Conservation (phyloP, 73 alveolate species). For the Paramecium sonneborni region DNA sequence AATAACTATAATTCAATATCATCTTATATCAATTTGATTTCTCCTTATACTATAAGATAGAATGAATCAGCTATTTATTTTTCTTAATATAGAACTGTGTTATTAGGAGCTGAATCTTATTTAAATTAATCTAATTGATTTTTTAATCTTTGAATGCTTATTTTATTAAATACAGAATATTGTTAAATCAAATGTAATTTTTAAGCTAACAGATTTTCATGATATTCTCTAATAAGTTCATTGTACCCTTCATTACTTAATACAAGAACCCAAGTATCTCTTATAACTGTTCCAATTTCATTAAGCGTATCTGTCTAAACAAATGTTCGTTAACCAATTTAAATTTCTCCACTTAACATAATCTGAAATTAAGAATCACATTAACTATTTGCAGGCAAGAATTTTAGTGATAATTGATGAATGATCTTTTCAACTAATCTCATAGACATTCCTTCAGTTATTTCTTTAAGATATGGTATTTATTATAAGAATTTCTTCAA, state of each 20-base stretch:
- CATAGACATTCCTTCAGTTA: slow-evolving; percentile 1
- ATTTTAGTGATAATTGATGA: not conserved
- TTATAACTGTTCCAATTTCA: not conserved
- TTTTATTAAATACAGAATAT: not conserved
- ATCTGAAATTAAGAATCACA: not conserved
- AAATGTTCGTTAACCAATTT: not conserved
- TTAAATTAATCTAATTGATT: not conserved
- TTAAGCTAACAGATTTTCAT: not conserved
- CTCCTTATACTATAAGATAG: not conserved
- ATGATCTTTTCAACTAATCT: not conserved
- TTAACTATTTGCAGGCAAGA: not conserved
- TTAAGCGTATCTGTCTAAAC: not conserved
- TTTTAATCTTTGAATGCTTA: not conserved
- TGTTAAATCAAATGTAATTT: not conserved
- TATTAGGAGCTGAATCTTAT: not conserved
- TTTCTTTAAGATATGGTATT: not conserved
- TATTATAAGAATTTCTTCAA: not conserved
- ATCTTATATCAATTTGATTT: not conserved
- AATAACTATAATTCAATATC: not conserved
- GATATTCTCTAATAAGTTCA: not conserved
- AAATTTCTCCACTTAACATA: not conserved
- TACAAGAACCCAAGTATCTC: not conserved
- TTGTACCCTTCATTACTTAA: not conserved
- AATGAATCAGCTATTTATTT: not conserved
- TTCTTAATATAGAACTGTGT: not conserved